Evolutionary conservation across 2,329 filamentous ascomycete species (phyloP).

Genomic region (Grosmannia huntii): DNA sequence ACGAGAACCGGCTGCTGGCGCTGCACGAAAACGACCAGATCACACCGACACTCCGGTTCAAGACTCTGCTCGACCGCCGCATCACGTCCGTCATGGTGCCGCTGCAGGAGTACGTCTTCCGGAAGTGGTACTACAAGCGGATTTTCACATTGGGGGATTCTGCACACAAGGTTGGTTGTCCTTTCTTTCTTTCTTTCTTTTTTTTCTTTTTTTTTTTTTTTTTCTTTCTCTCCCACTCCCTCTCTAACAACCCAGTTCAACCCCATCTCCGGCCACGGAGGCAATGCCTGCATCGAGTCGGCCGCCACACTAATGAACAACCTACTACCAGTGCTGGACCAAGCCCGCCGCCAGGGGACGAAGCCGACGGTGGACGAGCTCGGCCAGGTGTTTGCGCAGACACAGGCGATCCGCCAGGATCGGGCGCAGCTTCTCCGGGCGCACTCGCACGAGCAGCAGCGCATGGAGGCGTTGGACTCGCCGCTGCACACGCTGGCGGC

Average conservation of each 20-base stretch:
- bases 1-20: constrained; percentile 3
- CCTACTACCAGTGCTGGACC: constrained; percentile 3
- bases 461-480: constrained; percentile 5
- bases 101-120: constrained; percentile 20
- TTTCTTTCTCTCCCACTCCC: neutral
- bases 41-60: constrained; percentile 8
- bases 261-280: constrained; percentile 15
- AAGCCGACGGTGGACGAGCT: constrained; percentile 4
- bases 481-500: neutral
- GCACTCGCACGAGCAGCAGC: constrained; percentile 9
- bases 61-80: constrained; percentile 6
- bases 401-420: constrained; percentile 2
- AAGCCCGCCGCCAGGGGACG: neutral
- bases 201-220: neutral
- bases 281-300: constrained; percentile 16
- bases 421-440: neutral
- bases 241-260: constrained; percentile 10
- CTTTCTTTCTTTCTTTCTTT: neutral
- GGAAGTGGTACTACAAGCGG: constrained; percentile 21
- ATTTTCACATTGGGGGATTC: constrained; percentile 21
- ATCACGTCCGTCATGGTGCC: constrained; percentile 18
- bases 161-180: constrained; percentile 18
- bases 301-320: constrained; percentile 13
- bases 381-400: constrained; percentile 2
- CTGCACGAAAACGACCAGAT: constrained; percentile 4